A percentile compares a stretch with the other conserved stretches of the same genome.
These are phyloP conservation scores for Auricularia auricula-judae DNA, from an alignment of 768 basidiomycete genomes.

Conservation along the genomic window DNA sequence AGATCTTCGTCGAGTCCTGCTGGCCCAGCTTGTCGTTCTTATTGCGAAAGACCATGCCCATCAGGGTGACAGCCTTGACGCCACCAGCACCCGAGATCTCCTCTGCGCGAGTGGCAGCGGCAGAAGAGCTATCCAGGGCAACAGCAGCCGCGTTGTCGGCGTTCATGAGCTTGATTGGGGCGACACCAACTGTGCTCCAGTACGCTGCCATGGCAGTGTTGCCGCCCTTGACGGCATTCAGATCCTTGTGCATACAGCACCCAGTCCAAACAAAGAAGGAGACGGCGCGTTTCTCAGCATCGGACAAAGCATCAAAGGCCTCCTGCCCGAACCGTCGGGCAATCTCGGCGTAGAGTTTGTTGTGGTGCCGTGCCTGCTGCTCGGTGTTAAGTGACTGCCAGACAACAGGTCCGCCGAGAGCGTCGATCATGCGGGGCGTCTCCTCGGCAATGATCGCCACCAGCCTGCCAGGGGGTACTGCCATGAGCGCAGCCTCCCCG, in stretches of 20 bases:
- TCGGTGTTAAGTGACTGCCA: too few species aligned
- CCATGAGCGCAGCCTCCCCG: too few species aligned
- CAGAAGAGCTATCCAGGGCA: not conserved
- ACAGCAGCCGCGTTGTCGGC: not conserved
- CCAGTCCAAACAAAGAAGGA: slow-evolving; percentile 10
- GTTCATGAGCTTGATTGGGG: not conserved
- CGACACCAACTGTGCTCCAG: not conserved
- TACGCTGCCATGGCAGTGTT: not conserved
- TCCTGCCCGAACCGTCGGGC: slow-evolving; percentile 3
- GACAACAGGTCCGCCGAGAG: too few species aligned
- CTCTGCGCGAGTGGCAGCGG: not conserved
- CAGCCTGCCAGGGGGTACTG: too few species aligned
- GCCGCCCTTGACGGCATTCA: not conserved
- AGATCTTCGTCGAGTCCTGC: slow-evolving; percentile 17
- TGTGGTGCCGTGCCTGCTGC: too few species aligned
- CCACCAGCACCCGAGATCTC: not conserved
- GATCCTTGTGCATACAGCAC: slow-evolving; percentile 4
- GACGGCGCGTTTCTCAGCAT: slow-evolving; percentile 8
- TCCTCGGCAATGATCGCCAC: too few species aligned
- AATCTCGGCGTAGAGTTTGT: too few species aligned
- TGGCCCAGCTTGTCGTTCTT: slow-evolving; percentile 9
- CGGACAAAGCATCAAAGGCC: slow-evolving; percentile 8
- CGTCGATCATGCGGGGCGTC: too few species aligned
- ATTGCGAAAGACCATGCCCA: not conserved
- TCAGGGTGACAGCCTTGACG: not conserved